Percentiles rank a stretch among this genome's conserved stretches.
Evolutionary conservation across 2,329 filamentous ascomycete species (phyloP).

Genomic region (Fusarium buxicola): DNA sequence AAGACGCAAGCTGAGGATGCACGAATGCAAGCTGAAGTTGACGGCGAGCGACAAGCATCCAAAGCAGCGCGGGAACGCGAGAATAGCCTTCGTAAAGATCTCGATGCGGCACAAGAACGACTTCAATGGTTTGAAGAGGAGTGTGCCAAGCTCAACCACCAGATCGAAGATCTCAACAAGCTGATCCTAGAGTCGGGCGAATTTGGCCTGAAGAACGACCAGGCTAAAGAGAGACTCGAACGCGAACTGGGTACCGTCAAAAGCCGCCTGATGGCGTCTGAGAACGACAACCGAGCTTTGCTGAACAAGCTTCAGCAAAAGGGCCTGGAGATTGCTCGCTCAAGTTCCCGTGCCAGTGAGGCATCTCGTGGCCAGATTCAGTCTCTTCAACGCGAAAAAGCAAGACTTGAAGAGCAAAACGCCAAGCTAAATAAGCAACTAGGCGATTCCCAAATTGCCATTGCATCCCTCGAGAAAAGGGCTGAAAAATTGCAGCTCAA

Average conservation of each 20-base stretch:
- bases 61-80: constrained; percentile 84
- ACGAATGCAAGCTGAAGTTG: constrained; percentile 82
- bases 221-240: constrained; percentile 93
- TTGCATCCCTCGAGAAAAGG: constrained; percentile 90
- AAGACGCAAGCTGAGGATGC: constrained; percentile 89
- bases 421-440: constrained; percentile 84
- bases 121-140: constrained; percentile 85
- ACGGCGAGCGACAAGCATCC: constrained; percentile 83
- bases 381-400: constrained; percentile 84
- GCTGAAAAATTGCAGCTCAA: constrained; percentile 91
- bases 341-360: constrained; percentile 86
- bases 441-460: constrained; percentile 83
- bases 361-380: constrained; percentile 81
- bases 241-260: constrained; percentile 92
- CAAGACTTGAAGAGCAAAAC: constrained; percentile 84
- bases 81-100: constrained; percentile 78
- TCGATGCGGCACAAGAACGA: constrained; percentile 81
- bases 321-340: constrained; percentile 93
- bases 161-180: constrained; percentile 88
- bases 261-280: constrained; percentile 87
- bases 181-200: constrained; percentile 90
- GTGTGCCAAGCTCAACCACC: constrained; percentile 77
- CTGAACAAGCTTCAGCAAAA: constrained; percentile 98
- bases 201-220: constrained; percentile 90
- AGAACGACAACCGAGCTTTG: constrained; percentile 95